Evolutionary conservation across 495 filamentous ascomycete genomes (phyloP).

Genomic region (Penicillium macrosclerotiorum): DNA sequence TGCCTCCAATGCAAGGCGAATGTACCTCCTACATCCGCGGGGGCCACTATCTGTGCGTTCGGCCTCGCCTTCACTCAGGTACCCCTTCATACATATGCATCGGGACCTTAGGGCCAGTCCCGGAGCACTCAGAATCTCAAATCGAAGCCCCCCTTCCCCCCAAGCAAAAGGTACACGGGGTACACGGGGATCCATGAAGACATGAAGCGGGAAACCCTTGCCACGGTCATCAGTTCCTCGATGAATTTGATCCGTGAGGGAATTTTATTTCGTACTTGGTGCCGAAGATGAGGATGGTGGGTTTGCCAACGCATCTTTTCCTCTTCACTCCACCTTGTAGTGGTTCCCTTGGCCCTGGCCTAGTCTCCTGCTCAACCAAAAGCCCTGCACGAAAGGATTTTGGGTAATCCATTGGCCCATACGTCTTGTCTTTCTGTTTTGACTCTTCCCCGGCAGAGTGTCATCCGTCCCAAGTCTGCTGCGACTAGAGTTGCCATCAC

Average conservation of each 20-base stretch:
- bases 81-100: constrained; percentile 19
- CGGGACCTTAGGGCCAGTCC: neutral
- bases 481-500: too few relatives aligned
- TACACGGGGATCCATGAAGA: neutral
- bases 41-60: constrained; percentile 8
- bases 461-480: too few relatives aligned
- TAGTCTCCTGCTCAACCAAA: neutral
- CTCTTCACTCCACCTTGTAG: neutral
- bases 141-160: too few relatives aligned
- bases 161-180: neutral
- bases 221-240: too few relatives aligned
- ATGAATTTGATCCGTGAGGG: too few relatives aligned
- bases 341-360: neutral
- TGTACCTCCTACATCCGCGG: constrained; percentile 1
- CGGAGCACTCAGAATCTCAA: too few relatives aligned
- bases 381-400: neutral
- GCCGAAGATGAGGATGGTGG: too few relatives aligned
- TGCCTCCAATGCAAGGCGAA: constrained; percentile 29
- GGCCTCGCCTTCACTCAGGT: constrained; percentile 21
- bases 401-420: neutral
- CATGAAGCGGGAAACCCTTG: too few relatives aligned
- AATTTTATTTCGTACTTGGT: too few relatives aligned
- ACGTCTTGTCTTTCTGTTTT: too few relatives aligned
- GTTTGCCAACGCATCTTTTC: neutral
- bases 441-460: too few relatives aligned